Evolutionary conservation across 2,329 filamentous ascomycete genomes (phyloP).

Genomic region (Blastomyces emzantsi): DNA sequence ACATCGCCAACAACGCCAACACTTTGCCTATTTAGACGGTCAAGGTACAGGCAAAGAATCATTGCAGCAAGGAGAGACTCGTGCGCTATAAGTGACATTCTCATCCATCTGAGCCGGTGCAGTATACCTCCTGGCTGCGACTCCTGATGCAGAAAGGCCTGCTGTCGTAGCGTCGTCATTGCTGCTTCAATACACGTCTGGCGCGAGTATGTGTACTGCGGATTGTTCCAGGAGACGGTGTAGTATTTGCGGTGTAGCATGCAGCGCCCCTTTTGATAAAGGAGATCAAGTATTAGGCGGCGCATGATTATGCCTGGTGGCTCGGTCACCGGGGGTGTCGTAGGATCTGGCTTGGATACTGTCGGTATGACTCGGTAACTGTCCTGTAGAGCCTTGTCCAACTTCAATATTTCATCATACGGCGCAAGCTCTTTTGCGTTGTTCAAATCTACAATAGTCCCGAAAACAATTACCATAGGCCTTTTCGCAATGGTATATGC

Average conservation of each 20-base stretch:
- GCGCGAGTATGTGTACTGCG: conserved; percentile 74
- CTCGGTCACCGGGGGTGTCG: conserved; percentile 32
- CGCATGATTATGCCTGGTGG: conserved; percentile 44
- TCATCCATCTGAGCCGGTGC: conserved; percentile 47
- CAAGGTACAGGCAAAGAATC: conserved; percentile 46
- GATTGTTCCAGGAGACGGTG: conserved; percentile 61
- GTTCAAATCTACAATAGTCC: conserved; percentile 31
- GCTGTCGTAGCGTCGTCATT: conserved; percentile 67
- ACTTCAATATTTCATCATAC: conserved; percentile 30
- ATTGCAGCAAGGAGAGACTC: conserved; percentile 55
- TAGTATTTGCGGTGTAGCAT: conserved; percentile 84
- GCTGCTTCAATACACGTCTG: conserved; percentile 78
- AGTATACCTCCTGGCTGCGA: conserved; percentile 48
- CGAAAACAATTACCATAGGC: conserved; percentile 30
- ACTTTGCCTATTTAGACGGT: not conserved
- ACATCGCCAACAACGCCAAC: not conserved
- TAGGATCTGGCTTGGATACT: conserved; percentile 14
- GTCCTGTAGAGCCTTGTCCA: conserved; percentile 31
- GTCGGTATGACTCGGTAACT: conserved; percentile 22
- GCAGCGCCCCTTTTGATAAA: conserved; percentile 75
- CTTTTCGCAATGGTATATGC: conserved; percentile 32
- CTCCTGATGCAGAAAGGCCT: conserved; percentile 59
- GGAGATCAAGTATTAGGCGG: conserved; percentile 34
- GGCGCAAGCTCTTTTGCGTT: conserved; percentile 26
- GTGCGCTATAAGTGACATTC: conserved; percentile 49